These are phyloP conservation scores for Kingdonia uniflora DNA, from an alignment of 164 flowering plant species.

Conservation along the genomic window DNA sequence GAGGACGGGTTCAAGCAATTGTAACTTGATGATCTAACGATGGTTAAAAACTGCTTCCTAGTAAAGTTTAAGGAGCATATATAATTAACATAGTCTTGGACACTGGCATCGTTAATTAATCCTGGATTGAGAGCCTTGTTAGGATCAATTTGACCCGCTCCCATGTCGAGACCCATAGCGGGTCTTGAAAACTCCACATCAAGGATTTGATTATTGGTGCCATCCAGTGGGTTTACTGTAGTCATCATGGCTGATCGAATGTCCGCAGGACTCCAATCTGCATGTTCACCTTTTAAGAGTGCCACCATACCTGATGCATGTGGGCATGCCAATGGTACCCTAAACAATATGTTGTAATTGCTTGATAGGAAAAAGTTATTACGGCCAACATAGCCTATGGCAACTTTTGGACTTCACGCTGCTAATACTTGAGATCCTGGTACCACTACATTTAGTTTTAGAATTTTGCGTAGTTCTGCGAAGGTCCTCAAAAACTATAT, in stretches of 20 bases:
- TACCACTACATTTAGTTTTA: conserved; percentile 43
- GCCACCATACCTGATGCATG: conserved; percentile 49
- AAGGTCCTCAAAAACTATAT: conserved; percentile 13
- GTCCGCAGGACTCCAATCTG: no score
- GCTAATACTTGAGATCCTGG: conserved; percentile 12
- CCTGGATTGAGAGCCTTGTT: no score
- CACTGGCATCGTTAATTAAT: no score
- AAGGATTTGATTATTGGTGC: conserved; percentile 19
- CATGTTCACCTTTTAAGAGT: no score
- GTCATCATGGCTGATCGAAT: no score
- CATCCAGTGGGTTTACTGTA: conserved; percentile 22
- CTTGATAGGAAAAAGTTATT: background rate
- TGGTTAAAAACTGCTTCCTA: no score
- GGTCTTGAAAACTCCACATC: conserved; percentile 18
- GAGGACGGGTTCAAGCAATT: no score
- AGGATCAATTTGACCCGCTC: no score
- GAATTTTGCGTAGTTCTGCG: conserved; percentile 8
- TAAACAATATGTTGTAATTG: no score
- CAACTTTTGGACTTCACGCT: conserved; percentile 11
- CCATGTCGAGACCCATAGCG: conserved; percentile 36
- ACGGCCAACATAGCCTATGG: conserved; percentile 12
- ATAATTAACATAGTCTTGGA: no score
- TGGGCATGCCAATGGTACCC: conserved; percentile 61
- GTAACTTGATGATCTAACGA: no score
- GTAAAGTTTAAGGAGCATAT: no score